These are phyloP conservation scores for Diaporthe humulicola DNA, from an alignment of 2,329 filamentous ascomycete species.

Conservation along the genomic window DNA sequence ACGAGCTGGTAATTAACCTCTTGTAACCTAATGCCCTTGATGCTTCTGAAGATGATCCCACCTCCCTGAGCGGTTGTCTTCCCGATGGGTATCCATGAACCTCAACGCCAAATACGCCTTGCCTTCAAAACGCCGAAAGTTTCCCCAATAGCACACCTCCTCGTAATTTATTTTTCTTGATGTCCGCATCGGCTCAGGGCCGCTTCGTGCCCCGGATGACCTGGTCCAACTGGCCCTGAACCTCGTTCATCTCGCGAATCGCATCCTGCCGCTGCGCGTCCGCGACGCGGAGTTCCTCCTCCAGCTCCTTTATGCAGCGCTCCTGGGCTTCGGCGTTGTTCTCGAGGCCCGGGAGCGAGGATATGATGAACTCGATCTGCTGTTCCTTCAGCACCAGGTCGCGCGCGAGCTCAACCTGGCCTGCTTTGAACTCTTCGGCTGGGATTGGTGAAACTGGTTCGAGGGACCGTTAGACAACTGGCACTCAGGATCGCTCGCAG, in stretches of 20 bases:
- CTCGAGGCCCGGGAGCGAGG: conserved; percentile 80
- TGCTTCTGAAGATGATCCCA: neutral
- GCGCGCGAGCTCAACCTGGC: conserved; percentile 79
- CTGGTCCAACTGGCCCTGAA: conserved; percentile 70
- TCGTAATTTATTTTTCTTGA: neutral
- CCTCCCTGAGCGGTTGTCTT: neutral
- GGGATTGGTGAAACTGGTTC: conserved; percentile 69
- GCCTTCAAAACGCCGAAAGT: conserved; percentile 24
- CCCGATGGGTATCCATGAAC: conserved; percentile 30
- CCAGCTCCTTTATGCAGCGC: conserved; percentile 73
- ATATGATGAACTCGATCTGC: conserved; percentile 84
- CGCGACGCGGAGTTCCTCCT: conserved; percentile 73
- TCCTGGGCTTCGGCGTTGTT: conserved; percentile 84
- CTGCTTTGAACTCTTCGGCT: conserved; percentile 74
- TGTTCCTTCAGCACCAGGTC: conserved; percentile 86
- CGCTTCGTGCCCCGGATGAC: conserved; percentile 72
- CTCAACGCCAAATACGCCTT: conserved; percentile 22
- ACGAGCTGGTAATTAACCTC: too few relatives aligned
- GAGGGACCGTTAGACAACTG: neutral
- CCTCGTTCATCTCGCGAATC: conserved; percentile 73
- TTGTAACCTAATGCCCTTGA: neutral
- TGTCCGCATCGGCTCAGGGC: conserved; percentile 56
- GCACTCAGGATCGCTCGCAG: neutral
- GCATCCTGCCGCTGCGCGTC: conserved; percentile 74
- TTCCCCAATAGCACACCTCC: neutral